Evolutionary conservation across 2,329 filamentous ascomycete species (phyloP), one percentile per base, ranked within the genome.

Genomic region (Colletotrichum sp.): DNA sequence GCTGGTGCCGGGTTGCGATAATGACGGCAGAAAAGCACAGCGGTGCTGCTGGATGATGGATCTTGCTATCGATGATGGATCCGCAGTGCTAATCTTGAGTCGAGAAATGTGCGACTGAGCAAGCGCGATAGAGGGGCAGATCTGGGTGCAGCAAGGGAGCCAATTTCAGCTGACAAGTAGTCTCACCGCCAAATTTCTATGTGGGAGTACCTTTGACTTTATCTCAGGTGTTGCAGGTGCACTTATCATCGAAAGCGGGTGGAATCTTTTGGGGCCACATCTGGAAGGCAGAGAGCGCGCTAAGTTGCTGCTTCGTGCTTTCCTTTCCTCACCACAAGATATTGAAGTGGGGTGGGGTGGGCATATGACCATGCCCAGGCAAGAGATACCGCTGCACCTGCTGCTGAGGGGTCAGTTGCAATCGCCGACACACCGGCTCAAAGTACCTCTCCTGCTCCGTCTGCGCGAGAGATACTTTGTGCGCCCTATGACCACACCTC

Each of bases 111-210:
- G 44, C 44, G 44, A 52, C 44, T 22, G n/a, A 3, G 44, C 1
- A 52, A 52, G 32, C 10, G 24, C 18, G 22, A 26, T 44, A 16
- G 62, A 44, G 62, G 62, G 62, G 62, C 64, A 66, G 28, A 66
- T 66, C 64, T 48, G 24, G 6, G 16, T 39, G 39, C 22, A 28
- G 55, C 26, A 28, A 62, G 59, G 59, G 26, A 62, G 57, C 26
- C 8, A 8, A 34, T 63, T 22, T 30, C 26, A 60, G 44, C 44
- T 52, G 44, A 52, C 12, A 52, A 24, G 44, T 52, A 52, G n/a
- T 0, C n/a, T 22, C n/a, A 13, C 2, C 0, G 59, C 30, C 3
- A 63, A 6, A 3, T 10, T 36, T 0, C n/a, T n/a, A 32, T 22
- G 18, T 34, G 32, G 32, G 7, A 24, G 9, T 36, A 63, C 57